These are phyloP conservation scores for Oidium heveae DNA, from an alignment of 2,329 filamentous ascomycete genomes.

Conservation along the genomic window DNA sequence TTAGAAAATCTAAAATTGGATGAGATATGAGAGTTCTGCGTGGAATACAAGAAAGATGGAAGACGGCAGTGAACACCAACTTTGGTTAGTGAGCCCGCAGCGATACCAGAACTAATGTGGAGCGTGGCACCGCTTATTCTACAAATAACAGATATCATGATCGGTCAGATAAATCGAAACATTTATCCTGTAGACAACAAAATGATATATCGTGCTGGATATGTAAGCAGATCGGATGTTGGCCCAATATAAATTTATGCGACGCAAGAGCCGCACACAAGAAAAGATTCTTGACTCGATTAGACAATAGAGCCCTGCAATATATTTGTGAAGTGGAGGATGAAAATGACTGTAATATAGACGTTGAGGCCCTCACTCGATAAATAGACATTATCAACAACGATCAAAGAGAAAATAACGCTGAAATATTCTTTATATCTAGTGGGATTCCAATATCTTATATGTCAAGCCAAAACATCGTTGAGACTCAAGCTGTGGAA, in stretches of 20 bases:
- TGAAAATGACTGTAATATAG: neutral
- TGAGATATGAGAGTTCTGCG: no score
- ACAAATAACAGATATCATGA: no score
- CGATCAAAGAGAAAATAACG: neutral
- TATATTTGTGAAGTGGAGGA: neutral
- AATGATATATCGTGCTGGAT: no score
- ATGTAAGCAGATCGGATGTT: neutral
- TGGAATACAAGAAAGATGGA: no score
- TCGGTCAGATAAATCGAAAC: no score
- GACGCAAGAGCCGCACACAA: neutral
- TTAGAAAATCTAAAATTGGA: no score
- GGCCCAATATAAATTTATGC: neutral
- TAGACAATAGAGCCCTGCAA: neutral
- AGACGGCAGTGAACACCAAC: no score
- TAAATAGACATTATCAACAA: no score
- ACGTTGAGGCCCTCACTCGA: no score
- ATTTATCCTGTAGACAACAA: no score
- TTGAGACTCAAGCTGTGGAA: neutral
- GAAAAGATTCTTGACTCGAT: neutral
- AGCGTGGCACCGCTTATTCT: neutral
- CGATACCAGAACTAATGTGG: no score
- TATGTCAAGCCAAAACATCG: neutral
- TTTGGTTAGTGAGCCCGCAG: no score
- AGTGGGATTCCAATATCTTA: neutral
- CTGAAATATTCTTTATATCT: neutral